A percentile compares a stretch with the other conserved stretches of the same genome.
Conservation (phyloP, 2,329 filamentous ascomycete genomes). For the Truncatella angustata region DNA sequence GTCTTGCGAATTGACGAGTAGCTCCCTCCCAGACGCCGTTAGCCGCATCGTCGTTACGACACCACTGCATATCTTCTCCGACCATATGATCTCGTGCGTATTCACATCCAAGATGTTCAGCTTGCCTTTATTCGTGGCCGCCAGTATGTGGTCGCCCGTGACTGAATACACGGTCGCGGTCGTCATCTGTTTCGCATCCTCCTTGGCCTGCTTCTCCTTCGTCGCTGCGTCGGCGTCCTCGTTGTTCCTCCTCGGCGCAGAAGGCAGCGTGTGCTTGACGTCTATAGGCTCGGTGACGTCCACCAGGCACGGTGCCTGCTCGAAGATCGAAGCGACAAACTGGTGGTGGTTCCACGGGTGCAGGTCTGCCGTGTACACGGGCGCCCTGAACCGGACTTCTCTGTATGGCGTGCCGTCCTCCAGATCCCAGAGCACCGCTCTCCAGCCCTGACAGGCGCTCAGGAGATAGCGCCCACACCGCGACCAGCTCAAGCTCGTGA, state of each 20-base stretch:
- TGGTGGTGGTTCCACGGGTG: constrained; percentile 84
- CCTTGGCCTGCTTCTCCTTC: constrained; percentile 82
- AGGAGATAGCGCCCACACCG: constrained; percentile 86
- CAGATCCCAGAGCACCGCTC: constrained; percentile 93
- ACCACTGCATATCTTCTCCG: constrained; percentile 81
- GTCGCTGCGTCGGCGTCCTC: constrained; percentile 66
- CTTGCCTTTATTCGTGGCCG: constrained; percentile 93
- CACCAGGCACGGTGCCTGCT: constrained; percentile 87
- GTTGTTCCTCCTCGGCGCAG: constrained; percentile 73
- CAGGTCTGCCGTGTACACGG: constrained; percentile 93
- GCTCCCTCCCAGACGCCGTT: constrained; percentile 77
- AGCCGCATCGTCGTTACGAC: constrained; percentile 86
- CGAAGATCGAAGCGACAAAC: constrained; percentile 89
- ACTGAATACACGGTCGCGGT: constrained; percentile 88
- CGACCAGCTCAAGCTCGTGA: constrained; percentile 95
- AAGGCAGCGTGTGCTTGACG: constrained; percentile 75
- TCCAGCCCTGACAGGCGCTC: constrained; percentile 94
- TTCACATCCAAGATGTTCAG: constrained; percentile 90
- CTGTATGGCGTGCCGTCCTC: constrained; percentile 67
- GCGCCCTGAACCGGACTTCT: constrained; percentile 86
- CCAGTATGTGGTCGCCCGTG: constrained; percentile 82
- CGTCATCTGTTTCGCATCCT: constrained; percentile 92
- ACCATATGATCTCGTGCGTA: constrained; percentile 81
- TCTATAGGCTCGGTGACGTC: constrained; percentile 71
- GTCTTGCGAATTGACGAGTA: constrained; percentile 92